These are phyloP conservation scores for Drechslerella stenobrocha DNA, from an alignment of 2,329 filamentous ascomycete genomes.

Conservation along the genomic window DNA sequence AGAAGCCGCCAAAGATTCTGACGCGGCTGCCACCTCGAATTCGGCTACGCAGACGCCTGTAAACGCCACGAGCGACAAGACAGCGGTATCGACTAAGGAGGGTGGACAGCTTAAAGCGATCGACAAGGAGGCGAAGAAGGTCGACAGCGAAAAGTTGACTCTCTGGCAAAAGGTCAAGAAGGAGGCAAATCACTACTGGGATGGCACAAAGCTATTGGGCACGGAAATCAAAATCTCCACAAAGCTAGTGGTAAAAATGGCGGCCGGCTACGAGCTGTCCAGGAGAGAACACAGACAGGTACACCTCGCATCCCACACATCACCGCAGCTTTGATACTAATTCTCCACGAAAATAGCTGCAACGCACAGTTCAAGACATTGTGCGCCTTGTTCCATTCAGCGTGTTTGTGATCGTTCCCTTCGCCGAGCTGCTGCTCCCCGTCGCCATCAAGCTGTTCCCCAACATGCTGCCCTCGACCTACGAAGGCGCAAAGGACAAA, in stretches of 20 bases:
- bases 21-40: conserved; percentile 8
- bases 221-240: conserved; percentile 93
- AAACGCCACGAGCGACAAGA: conserved; percentile 52
- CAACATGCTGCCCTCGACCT: conserved; percentile 95
- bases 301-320: too few species aligned
- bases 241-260: conserved; percentile 92
- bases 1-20: conserved; percentile 54
- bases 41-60: conserved; percentile 48
- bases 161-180: conserved; percentile 92
- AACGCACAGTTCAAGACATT: conserved; percentile 90
- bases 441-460: conserved; percentile 93
- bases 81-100: conserved; percentile 49
- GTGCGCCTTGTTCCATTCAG: conserved; percentile 92
- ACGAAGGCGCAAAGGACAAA: conserved; percentile 86
- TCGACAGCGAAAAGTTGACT: conserved; percentile 82
- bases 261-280: conserved; percentile 92
- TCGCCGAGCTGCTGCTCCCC: conserved; percentile 88
- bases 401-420: conserved; percentile 93
- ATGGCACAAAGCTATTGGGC: conserved; percentile 91
- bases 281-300: conserved; percentile 87
- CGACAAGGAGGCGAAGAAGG: conserved; percentile 67
- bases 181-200: conserved; percentile 93
- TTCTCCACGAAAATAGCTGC: too few species aligned
- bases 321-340: neutral
- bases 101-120: conserved; percentile 54